phyloP scores from a whole-genome alignment of 192 early-diverging fungal species.

The Allomyces javanicus region DNA sequence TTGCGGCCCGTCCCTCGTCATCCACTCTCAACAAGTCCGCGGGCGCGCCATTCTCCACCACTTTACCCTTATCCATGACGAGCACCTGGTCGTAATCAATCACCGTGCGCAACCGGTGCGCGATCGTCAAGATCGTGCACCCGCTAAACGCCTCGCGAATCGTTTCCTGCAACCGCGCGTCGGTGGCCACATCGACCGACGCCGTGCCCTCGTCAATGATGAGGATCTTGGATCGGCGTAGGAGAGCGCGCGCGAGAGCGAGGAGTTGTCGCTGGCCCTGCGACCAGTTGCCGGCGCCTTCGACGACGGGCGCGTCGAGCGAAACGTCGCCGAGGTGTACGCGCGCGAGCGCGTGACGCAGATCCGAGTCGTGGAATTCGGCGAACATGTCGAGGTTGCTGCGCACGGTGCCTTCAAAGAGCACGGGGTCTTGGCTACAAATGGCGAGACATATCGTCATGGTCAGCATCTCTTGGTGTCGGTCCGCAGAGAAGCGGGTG shows the following conservation, averaged over 20 bases:
- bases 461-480: too few species aligned
- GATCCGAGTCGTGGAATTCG: too few species aligned
- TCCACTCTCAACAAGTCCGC: slow-evolving; percentile 15
- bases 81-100: slow-evolving; percentile 20
- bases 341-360: too few species aligned
- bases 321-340: too few species aligned
- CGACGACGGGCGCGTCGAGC: too few species aligned
- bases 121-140: slow-evolving; percentile 34
- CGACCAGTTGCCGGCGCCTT: slow-evolving; percentile 9
- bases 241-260: slow-evolving; percentile 35
- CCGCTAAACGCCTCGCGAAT: slow-evolving; percentile 31
- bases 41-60: slow-evolving; percentile 31
- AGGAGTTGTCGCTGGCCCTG: slow-evolving; percentile 38
- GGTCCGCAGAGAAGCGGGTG: too few species aligned
- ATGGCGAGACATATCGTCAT: too few species aligned
- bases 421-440: slow-evolving; percentile 13
- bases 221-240: slow-evolving; percentile 28
- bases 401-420: slow-evolving; percentile 58
- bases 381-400: slow-evolving; percentile 47
- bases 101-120: slow-evolving; percentile 32
- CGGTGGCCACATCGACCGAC: slow-evolving; percentile 42
- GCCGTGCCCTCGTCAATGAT: slow-evolving; percentile 70
- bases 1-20: too few species aligned
- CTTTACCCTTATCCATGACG: slow-evolving; percentile 21
- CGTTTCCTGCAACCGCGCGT: slow-evolving; percentile 38